These are phyloP conservation scores for Plasmodium adleri DNA, from an alignment of 169 alveolate genomes.

Conservation along the genomic window DNA sequence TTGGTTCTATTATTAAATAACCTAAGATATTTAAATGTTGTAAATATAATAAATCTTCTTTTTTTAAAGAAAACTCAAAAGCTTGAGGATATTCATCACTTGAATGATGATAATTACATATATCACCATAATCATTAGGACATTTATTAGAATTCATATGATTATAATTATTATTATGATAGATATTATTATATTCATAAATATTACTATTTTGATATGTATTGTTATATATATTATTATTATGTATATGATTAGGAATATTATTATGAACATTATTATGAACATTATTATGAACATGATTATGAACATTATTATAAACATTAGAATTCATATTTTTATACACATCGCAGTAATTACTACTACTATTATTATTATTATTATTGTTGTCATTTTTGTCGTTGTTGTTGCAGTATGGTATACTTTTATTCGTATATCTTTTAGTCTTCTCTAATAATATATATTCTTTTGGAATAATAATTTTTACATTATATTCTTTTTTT, in stretches of 20 bases:
- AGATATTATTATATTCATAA: too few relatives aligned
- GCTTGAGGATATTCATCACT: neutral
- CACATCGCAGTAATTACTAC: neutral
- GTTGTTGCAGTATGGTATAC: neutral
- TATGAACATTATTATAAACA: neutral
- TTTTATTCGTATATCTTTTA: neutral
- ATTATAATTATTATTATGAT: too few relatives aligned
- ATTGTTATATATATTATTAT: neutral
- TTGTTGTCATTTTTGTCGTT: neutral
- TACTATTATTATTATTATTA: neutral
- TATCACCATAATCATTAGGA: neutral
- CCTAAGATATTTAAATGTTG: constrained; percentile 38
- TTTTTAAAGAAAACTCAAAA: constrained; percentile 13
- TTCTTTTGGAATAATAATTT: constrained; percentile 42
- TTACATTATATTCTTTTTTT: constrained; percentile 22
- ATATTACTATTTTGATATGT: neutral
- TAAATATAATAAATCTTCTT: constrained; percentile 31
- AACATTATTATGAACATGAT: too few relatives aligned
- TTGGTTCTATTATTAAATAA: constrained; percentile 37
- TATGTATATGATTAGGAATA: neutral
- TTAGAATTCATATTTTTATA: neutral
- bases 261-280: neutral
- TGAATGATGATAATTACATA: neutral
- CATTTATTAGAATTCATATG: too few relatives aligned
- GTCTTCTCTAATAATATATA: constrained; percentile 8